These are phyloP conservation scores for Pulveroboletus sp. DNA, from an alignment of 768 basidiomycete species.

Conservation along the genomic window DNA sequence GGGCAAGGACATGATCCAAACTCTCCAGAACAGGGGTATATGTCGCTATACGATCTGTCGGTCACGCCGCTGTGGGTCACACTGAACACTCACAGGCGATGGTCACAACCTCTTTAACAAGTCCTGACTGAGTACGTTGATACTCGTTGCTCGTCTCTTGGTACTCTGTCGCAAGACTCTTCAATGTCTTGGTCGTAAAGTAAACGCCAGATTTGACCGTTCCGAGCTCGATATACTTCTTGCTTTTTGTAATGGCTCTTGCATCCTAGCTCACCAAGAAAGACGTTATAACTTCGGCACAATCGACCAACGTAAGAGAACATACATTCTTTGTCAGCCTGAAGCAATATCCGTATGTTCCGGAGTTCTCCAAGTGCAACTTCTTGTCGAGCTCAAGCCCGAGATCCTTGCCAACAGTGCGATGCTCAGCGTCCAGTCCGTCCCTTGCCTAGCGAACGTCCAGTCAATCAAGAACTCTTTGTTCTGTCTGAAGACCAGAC, in stretches of 20 bases:
- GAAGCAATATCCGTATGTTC: constrained; percentile 88
- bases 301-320: constrained; percentile 2
- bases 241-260: constrained; percentile 55
- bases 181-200: constrained; percentile 79
- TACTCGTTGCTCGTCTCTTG: constrained; percentile 66
- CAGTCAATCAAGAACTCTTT: neutral
- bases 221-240: constrained; percentile 76
- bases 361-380: constrained; percentile 89
- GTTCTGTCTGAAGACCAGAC: constrained; percentile 2
- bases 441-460: constrained; percentile 51
- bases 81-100: constrained; percentile 69
- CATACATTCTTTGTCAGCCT: constrained; percentile 85
- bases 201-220: constrained; percentile 83
- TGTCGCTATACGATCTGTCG: constrained; percentile 53
- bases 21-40: constrained; percentile 86
- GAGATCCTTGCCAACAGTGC: constrained; percentile 60
- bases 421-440: constrained; percentile 79
- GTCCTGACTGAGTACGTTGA: constrained; percentile 63
- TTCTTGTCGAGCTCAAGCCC: constrained; percentile 89
- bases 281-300: neutral
- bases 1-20: constrained; percentile 78
- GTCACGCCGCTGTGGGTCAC: neutral
- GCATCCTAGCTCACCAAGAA: constrained; percentile 57
- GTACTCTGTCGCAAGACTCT: constrained; percentile 66
- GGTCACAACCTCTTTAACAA: constrained; percentile 89